These are phyloP conservation scores for Hypoxylon lienhwacheense DNA, from an alignment of 495 filamentous ascomycete genomes.

Conservation along the genomic window DNA sequence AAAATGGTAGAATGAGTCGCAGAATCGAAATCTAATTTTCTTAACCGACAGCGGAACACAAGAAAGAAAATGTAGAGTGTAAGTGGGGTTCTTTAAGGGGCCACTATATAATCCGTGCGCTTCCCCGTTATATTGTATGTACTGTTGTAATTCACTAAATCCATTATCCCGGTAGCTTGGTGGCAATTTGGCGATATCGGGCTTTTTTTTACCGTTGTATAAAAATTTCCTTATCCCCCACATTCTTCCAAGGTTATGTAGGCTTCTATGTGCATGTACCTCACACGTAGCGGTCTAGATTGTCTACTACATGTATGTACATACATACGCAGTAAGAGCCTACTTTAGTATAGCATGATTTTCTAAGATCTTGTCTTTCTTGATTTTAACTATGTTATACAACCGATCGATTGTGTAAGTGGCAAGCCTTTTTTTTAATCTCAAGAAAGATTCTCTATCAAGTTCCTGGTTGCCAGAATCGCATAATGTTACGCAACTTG, in stretches of 20 bases:
- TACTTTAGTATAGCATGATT: no score
- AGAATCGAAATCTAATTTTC: slow-evolving; percentile 4
- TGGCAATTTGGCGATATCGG: slow-evolving; percentile 36
- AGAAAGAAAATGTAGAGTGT: slow-evolving; percentile 39
- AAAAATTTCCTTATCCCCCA: slow-evolving; percentile 24
- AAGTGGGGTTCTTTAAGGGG: slow-evolving; percentile 41
- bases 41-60: slow-evolving; percentile 32
- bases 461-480: no score
- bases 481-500: no score
- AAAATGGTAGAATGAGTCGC: no score
- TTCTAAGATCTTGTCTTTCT: no score
- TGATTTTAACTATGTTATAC: no score
- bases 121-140: not conserved
- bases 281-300: slow-evolving; percentile 29
- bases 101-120: not conserved
- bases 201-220: slow-evolving; percentile 22
- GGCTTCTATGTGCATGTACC: no score
- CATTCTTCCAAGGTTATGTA: no score
- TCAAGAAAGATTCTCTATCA: no score
- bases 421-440: no score
- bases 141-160: slow-evolving; percentile 3
- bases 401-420: no score
- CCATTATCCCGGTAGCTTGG: not conserved
- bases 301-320: not conserved
- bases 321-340: no score